Evolutionary conservation across 768 basidiomycete species (phyloP).

Genomic region (Boletus rubroflammeus): DNA sequence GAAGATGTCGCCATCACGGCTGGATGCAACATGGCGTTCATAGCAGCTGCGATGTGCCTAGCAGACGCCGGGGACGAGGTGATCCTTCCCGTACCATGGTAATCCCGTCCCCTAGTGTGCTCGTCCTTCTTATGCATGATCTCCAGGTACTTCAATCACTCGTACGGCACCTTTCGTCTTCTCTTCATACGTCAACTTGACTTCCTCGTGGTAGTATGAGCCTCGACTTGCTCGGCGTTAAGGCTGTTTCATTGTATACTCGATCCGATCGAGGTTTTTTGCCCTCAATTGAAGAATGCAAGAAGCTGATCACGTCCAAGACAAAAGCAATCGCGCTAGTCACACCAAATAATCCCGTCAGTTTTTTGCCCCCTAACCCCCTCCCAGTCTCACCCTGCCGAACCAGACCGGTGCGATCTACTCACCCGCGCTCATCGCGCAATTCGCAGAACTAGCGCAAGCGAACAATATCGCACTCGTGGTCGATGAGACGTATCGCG

Average conservation of each 20-base stretch:
- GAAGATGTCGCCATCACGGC: constrained; percentile 67
- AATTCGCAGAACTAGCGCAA: constrained; percentile 59
- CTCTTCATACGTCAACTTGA: not conserved
- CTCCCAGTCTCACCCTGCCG: not conserved
- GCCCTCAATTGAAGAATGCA: constrained; percentile 53
- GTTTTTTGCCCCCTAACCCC: constrained; percentile 2
- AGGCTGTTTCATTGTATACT: constrained; percentile 52
- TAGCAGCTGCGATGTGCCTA: constrained; percentile 55
- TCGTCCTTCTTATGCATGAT: not conserved
- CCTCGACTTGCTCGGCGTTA: constrained; percentile 59
- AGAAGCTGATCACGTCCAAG: constrained; percentile 48
- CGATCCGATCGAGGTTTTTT: constrained; percentile 50
- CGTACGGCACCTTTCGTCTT: constrained; percentile 33
- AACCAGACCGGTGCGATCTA: constrained; percentile 68
- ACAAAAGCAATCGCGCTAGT: constrained; percentile 73
- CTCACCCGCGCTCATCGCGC: constrained; percentile 47
- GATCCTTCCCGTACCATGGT: constrained; percentile 73
- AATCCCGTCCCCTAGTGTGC: not conserved
- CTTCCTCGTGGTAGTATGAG: constrained; percentile 51
- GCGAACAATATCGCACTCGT: constrained; percentile 59
- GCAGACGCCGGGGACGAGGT: constrained; percentile 71
- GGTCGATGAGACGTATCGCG: constrained; percentile 87
- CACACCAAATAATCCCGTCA: constrained; percentile 73
- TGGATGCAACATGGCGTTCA: constrained; percentile 73
- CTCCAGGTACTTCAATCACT: constrained; percentile 64